A percentile compares a stretch with the other conserved stretches of the same genome.
Conservation (phyloP, 768 basidiomycete species). For the Amanita exitialis region DNA sequence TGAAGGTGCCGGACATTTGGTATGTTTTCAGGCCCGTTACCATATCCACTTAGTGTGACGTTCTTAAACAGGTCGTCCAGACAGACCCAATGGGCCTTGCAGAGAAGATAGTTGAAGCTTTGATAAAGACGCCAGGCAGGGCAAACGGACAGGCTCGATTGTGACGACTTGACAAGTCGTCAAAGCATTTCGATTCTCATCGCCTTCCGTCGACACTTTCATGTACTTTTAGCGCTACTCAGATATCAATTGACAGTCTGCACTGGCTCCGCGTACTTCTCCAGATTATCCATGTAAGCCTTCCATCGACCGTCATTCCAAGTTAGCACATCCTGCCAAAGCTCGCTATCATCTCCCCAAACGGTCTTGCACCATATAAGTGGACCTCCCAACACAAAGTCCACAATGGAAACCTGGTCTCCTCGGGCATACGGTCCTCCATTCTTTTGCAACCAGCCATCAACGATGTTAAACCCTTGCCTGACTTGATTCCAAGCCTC, state of each 20-base stretch:
- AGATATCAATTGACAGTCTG: background rate
- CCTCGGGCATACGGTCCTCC: conserved; percentile 6
- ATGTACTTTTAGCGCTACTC: background rate
- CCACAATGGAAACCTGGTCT: conserved; percentile 4
- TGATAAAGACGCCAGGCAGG: conserved; percentile 13
- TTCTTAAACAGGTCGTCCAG: conserved; percentile 13
- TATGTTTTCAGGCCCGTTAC: conserved; percentile 11
- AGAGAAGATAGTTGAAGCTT: conserved; percentile 23
- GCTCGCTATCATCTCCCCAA: conserved; percentile 8
- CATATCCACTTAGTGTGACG: conserved; percentile 7
- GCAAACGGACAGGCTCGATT: background rate
- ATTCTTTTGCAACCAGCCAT: conserved; percentile 5
- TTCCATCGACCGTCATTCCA: conserved; percentile 10
- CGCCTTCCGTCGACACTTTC: background rate
- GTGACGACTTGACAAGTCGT: background rate
- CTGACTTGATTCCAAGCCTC: conserved; percentile 6
- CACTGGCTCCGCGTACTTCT: conserved; percentile 7
- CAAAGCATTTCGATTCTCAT: background rate
- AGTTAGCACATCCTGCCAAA: conserved; percentile 8
- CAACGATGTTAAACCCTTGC: conserved; percentile 4
- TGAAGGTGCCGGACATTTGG: conserved; percentile 31
- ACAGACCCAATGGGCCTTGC: conserved; percentile 22
- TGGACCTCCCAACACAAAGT: conserved; percentile 7
- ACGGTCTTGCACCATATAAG: conserved; percentile 2
- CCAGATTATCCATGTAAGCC: conserved; percentile 4